A percentile compares a stretch with the other conserved stretches of the same genome.
Conservation (phyloP, 2,329 filamentous ascomycete genomes). For the Neurospora crassa region DNA sequence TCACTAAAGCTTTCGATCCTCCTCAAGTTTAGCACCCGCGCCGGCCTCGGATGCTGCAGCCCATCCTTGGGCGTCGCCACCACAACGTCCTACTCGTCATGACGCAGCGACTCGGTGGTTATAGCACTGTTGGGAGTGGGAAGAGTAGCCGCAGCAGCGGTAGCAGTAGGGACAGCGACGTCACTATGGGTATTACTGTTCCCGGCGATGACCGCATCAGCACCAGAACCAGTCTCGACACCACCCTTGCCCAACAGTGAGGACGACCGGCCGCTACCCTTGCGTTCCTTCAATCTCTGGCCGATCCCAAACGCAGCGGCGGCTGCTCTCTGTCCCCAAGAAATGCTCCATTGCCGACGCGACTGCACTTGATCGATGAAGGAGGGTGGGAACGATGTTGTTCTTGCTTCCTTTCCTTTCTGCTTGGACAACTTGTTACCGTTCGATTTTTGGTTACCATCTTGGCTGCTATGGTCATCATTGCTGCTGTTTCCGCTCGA, state of each 20-base stretch:
- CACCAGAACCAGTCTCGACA: not conserved
- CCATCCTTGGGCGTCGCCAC: conserved; percentile 17
- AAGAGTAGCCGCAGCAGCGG: not conserved
- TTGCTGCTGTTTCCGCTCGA: not conserved
- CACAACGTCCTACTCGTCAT: conserved; percentile 7
- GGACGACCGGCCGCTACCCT: conserved; percentile 6
- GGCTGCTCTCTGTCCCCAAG: conserved; percentile 15
- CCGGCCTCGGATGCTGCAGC: conserved; percentile 21
- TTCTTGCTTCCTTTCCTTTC: not conserved
- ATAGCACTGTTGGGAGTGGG: not conserved
- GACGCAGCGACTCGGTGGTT: not conserved
- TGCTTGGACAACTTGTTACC: not conserved
- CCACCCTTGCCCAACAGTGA: not conserved
- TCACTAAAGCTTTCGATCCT: conserved; percentile 15
- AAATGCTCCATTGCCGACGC: conserved; percentile 3
- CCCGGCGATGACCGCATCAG: not conserved
- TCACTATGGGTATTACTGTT: not conserved
- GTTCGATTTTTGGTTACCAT: not conserved
- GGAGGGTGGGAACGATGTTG: not conserved
- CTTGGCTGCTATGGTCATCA: not conserved
- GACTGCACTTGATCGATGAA: not conserved
- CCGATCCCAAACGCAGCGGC: conserved; percentile 13
- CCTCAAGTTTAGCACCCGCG: conserved; percentile 18
- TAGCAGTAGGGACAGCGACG: not conserved
- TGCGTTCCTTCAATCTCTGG: conserved; percentile 8